Base-by-base conservation (phyloP, 192 early-diverging fungal species). In the Pilobolus umbonatus region DNA sequence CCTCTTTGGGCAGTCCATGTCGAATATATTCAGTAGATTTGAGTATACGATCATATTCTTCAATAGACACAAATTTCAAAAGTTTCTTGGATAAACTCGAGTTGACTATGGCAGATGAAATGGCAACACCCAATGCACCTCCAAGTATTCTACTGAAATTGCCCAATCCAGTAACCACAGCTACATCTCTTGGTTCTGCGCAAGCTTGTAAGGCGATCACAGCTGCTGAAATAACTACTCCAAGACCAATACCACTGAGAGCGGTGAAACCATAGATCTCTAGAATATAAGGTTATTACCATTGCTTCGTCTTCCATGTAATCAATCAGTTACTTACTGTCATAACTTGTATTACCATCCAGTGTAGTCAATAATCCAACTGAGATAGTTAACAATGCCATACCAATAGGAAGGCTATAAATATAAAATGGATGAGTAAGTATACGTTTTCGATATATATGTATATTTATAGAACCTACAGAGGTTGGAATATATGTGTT, bases 331-430 rank as follows among this genome's bases (percentile, higher is more conserved):
- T n/a, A n/a, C n/a, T n/a, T n/a, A n/a, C n/a, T 36, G 22, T 51
- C 39, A 35, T 28, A 71, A 35, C 29, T 30, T 19, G 58, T 51
- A 30, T 61, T 9, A 2, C 28, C 68, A 64, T 78, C 73, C 22
- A 91, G 66, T 9, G 82, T 67, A 14, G 83, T 75, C 12, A 88
- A 66, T 32, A 98, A 77, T 17, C 76, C 83, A 46, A 68, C 56
- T 11, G 86, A 90, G 34, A 85, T 40, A 4, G 75, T 72, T 25
- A 88, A 71, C 19, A 92, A 44, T 4, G 77, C 57, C 12, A 78
- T 71, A 12, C 90, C 92, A 4, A 79, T 28, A 31, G 79, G 64
- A 56, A 55, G 38, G 21, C 56, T 58, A 58, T 3, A 25, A 29
- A 46, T 14, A 21, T 4, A 36, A 55, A 55, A 34, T 4, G 47